Conservation (phyloP, 805 yeast genomes). For the Metschnikowia chrysomelidarum region DNA sequence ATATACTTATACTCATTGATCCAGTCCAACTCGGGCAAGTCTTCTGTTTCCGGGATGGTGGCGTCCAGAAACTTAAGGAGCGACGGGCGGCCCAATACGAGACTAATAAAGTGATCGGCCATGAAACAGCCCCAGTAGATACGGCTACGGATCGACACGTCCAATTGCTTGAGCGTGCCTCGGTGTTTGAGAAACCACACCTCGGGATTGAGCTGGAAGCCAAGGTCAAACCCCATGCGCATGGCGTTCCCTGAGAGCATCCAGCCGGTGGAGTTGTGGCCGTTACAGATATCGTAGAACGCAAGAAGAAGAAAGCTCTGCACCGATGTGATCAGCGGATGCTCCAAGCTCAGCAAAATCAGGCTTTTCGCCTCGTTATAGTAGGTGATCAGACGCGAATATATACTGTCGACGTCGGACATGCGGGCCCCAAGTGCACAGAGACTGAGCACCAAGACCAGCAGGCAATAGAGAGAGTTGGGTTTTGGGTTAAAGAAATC, state of each 20-base stretch:
- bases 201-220: constrained; percentile 59
- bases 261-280: constrained; percentile 60
- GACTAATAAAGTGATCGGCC: constrained; percentile 62
- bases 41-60: constrained; percentile 57
- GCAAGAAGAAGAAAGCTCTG: constrained; percentile 60
- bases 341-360: constrained; percentile 41
- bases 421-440: constrained; percentile 59
- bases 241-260: constrained; percentile 60
- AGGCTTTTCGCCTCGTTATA: constrained; percentile 47
- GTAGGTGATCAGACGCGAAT: constrained; percentile 40
- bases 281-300: constrained; percentile 60
- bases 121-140: constrained; percentile 67
- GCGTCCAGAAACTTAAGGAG: constrained; percentile 54
- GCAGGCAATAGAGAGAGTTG: constrained; percentile 53
- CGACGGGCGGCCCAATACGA: constrained; percentile 59
- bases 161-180: constrained; percentile 45
- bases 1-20: constrained; percentile 55
- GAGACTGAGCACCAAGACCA: constrained; percentile 51
- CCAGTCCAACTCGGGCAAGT: constrained; percentile 59
- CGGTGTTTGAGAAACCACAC: constrained; percentile 50
- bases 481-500: constrained; percentile 59
- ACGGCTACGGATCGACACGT: constrained; percentile 54
- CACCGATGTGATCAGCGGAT: constrained; percentile 52
- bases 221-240: constrained; percentile 63
- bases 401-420: constrained; percentile 43